Evolutionary conservation across 371 early-diverging fungal genomes (phyloP).

Genomic region (Homolaphlyctis polyrhiza): DNA sequence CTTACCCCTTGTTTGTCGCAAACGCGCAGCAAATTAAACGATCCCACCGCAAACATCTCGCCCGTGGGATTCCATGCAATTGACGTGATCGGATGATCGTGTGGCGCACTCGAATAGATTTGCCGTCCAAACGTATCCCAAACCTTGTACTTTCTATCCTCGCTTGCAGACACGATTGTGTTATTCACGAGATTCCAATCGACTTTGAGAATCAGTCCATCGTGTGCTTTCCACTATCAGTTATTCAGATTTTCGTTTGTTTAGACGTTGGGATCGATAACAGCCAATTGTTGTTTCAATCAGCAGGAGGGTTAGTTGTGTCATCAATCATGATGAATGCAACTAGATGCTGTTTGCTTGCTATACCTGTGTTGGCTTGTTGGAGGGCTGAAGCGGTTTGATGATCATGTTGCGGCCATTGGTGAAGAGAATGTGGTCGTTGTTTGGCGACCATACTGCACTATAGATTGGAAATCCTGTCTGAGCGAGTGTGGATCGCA

Average conservation of each 20-base stretch:
- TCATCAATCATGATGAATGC: too few species aligned
- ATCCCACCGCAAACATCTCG: conserved; percentile 50
- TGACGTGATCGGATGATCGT: conserved; percentile 47
- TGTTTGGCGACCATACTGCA: conserved; percentile 46
- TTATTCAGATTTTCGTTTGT: too few species aligned
- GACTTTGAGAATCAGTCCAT: conserved; percentile 40
- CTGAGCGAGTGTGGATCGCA: conserved; percentile 41
- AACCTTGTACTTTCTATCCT: conserved; percentile 49
- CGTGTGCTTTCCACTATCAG: conserved; percentile 54
- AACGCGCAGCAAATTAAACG: conserved; percentile 36
- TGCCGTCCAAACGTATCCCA: conserved; percentile 50
- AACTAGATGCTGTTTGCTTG: too few species aligned
- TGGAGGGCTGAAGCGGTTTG: conserved; percentile 47
- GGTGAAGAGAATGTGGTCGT: conserved; percentile 41
- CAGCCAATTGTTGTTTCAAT: too few species aligned
- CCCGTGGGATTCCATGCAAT: conserved; percentile 50
- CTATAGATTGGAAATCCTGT: conserved; percentile 40
- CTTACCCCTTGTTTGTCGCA: conserved; percentile 51
- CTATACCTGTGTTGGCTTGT: conserved; percentile 41
- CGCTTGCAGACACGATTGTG: conserved; percentile 46
- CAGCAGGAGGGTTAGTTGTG: too few species aligned
- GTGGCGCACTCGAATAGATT: conserved; percentile 34
- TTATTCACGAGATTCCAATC: conserved; percentile 49
- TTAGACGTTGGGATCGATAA: too few species aligned
- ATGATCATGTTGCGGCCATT: conserved; percentile 42